phyloP scores from a whole-genome alignment of 2,329 filamentous ascomycete species.

The Neofusicoccum laricinum region DNA sequence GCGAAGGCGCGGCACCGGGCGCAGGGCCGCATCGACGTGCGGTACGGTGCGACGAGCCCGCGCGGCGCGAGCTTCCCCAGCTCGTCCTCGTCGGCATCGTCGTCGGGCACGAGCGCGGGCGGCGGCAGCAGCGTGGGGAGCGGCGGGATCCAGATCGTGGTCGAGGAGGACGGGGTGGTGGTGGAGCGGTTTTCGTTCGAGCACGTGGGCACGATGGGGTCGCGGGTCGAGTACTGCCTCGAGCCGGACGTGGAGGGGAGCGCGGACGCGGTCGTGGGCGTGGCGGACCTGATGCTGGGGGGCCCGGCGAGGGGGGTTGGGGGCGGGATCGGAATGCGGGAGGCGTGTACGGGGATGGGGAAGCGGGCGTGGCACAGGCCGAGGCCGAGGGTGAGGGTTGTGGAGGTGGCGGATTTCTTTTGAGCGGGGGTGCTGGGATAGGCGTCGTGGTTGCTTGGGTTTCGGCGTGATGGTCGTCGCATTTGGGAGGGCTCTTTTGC shows the following conservation, averaged over 20 bases:
- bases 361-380: constrained; percentile 26
- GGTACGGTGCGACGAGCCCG: not conserved
- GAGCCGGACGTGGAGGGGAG: constrained; percentile 54
- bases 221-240: constrained; percentile 60
- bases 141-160: constrained; percentile 58
- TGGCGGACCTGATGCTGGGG: constrained; percentile 51
- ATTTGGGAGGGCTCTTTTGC: no score
- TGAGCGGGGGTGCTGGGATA: not conserved
- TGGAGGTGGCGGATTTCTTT: constrained; percentile 18
- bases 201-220: constrained; percentile 60
- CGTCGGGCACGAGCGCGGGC: not conserved
- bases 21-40: not conserved
- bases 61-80: not conserved
- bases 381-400: constrained; percentile 20
- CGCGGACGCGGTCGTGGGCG: constrained; percentile 48
- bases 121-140: constrained; percentile 39
- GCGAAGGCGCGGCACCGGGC: not conserved
- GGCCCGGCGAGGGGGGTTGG: not conserved
- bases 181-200: constrained; percentile 44
- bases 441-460: not conserved
- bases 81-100: not conserved
- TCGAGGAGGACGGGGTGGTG: constrained; percentile 47
- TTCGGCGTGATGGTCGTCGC: not conserved
- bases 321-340: not conserved
- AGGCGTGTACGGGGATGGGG: not conserved